Evolutionary conservation across 257 asterid species (phyloP), one percentile per base, ranked within the genome.

Genomic region (Petunia secreta): DNA sequence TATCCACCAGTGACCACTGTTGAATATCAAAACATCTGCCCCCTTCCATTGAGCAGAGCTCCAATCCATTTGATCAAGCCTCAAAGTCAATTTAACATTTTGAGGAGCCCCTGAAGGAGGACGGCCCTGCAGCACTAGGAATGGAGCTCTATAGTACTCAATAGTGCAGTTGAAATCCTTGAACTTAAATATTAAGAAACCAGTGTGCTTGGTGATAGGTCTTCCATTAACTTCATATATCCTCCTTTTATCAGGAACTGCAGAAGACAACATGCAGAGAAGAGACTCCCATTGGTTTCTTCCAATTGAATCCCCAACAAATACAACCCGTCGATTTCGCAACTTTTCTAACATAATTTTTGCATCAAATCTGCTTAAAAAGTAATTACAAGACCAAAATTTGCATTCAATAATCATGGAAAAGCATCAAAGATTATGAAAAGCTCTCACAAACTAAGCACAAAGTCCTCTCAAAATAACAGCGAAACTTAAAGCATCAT

Each of bases 1-100:
- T 82, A 90, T 95, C 99, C 99, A 95, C 99, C 99, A 95, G 46
- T 93, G 99, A 1, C 97, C 99, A 0, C 94, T 91, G 85, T 95
- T 95, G 91, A 95, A 89, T 79, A 95, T 84, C 63, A 93, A 83
- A 68, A 92, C 63, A 88, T 92, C 97, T 1, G 98, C 97, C 9
- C 68, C 89, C 82, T 87, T 93, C 99, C 99, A 95, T 63, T 82
- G 73, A 11, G 46, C 59, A 6, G 99, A 89, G 87, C 93, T 93
- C 99, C 99, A 95, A 57, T 94, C 94, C 92, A 95, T 87, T 16
- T 74, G 81, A 87, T 95, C 97, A 46, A 95, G 79, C 83, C 87
- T 92, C 79, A 95, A 48, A 0, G 97, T 91, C 96, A 89, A 10
- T 76, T 83, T 91, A 60, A 95, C 95, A 0, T 83, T 80, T 38